phyloP scores from a whole-genome alignment of 352 stramenopile genomes.

The Globisporangium mamillatum region DNA sequence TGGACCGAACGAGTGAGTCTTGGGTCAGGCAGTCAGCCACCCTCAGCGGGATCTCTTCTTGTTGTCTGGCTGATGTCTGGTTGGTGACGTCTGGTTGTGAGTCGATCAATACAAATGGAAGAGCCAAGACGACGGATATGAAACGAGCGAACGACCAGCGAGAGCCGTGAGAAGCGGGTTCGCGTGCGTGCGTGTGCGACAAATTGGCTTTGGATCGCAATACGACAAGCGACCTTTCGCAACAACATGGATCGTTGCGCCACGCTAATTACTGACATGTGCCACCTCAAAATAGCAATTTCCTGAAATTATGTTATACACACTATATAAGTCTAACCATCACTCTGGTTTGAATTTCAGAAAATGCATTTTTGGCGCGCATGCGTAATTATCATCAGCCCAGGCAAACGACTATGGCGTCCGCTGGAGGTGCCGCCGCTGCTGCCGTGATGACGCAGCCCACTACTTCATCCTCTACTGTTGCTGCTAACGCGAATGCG shows the following conservation, averaged over 20 bases:
- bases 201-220: not conserved
- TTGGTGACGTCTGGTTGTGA: not conserved
- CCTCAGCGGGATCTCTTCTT: not conserved
- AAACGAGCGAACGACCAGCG: not conserved
- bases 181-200: not conserved
- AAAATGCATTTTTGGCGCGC: not conserved
- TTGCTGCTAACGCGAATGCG: not conserved
- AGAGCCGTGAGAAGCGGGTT: not conserved
- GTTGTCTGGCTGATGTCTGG: not conserved
- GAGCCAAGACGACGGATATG: not conserved
- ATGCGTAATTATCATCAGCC: not conserved
- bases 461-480: not conserved
- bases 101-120: not conserved
- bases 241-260: not conserved
- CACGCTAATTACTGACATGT: not conserved
- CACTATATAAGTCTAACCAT: not conserved
- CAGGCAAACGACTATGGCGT: not conserved
- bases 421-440: not conserved
- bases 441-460: not conserved
- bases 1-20: not conserved
- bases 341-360: conserved; percentile 4
- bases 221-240: not conserved
- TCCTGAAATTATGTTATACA: not conserved
- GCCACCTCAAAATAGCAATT: not conserved
- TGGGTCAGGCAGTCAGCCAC: too few relatives aligned